These are phyloP conservation scores for Globomyces sp. DNA, from an alignment of 371 early-diverging fungal species.

Conservation along the genomic window DNA sequence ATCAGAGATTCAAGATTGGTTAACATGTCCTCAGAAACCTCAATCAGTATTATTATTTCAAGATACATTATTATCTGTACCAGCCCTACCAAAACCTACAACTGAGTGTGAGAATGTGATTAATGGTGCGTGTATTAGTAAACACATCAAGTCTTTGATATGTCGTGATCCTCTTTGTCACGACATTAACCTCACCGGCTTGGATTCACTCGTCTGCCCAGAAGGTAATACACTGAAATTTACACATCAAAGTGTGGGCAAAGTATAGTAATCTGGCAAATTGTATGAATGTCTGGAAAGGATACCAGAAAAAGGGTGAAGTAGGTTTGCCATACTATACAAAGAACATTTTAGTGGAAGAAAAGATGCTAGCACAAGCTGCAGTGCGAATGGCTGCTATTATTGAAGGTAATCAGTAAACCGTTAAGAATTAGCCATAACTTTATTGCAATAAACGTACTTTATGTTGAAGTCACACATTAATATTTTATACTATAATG, in stretches of 20 bases:
- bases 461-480: too few relatives aligned
- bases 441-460: too few relatives aligned
- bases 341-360: slow-evolving; percentile 13
- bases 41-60: not conserved
- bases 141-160: too few relatives aligned
- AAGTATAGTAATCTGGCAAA: slow-evolving; percentile 15
- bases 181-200: not conserved
- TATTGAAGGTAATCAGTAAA: not conserved
- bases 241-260: slow-evolving; percentile 22
- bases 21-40: slow-evolving; percentile 9
- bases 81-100: too few relatives aligned
- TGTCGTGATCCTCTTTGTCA: too few relatives aligned
- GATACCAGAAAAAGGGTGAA: slow-evolving; percentile 9
- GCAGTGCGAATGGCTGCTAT: slow-evolving; percentile 26
- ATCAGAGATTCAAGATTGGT: slow-evolving; percentile 15
- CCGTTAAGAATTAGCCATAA: too few relatives aligned
- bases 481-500: too few relatives aligned
- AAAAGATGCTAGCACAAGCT: slow-evolving; percentile 22
- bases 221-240: not conserved
- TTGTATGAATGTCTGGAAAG: slow-evolving; percentile 29
- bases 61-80: not conserved
- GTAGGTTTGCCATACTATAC: slow-evolving; percentile 25
- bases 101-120: too few relatives aligned
- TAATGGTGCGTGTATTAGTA: too few relatives aligned
- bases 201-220: slow-evolving; percentile 23